Evolutionary conservation across 345 rosid genomes (phyloP).

Genomic region (Eucalyptus dawsonii): DNA sequence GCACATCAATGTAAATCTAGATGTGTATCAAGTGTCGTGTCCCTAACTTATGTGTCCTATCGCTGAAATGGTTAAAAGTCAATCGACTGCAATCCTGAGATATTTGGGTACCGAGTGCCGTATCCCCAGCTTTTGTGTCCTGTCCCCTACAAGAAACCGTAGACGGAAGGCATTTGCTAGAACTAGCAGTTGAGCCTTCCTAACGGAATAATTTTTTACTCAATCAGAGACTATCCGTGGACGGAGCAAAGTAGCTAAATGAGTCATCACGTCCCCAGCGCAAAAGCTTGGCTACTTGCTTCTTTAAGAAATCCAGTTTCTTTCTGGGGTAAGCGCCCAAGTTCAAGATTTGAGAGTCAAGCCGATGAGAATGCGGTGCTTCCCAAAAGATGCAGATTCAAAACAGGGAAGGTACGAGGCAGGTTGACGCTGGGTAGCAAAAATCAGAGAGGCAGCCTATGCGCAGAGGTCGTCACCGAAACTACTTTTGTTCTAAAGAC

Average conservation of each 20-base stretch:
- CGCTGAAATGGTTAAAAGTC: neutral
- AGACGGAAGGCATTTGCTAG: neutral
- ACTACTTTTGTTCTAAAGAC: neutral
- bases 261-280: neutral
- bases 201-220: neutral
- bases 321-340: neutral
- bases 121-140: neutral
- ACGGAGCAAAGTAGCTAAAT: neutral
- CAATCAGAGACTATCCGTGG: neutral
- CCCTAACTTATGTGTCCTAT: too few species aligned
- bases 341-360: neutral
- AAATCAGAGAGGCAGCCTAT: neutral
- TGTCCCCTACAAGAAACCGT: neutral
- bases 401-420: neutral
- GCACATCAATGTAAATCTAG: neutral
- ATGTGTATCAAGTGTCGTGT: neutral
- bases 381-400: neutral
- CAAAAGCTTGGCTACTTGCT: neutral
- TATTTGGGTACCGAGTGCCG: neutral
- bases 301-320: neutral
- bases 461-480: neutral
- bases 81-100: neutral
- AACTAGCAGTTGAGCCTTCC: neutral
- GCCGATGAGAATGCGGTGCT: neutral
- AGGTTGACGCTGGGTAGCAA: neutral